These are phyloP conservation scores for Pyrenophora graminea DNA, from an alignment of 2,329 filamentous ascomycete genomes.

Conservation along the genomic window DNA sequence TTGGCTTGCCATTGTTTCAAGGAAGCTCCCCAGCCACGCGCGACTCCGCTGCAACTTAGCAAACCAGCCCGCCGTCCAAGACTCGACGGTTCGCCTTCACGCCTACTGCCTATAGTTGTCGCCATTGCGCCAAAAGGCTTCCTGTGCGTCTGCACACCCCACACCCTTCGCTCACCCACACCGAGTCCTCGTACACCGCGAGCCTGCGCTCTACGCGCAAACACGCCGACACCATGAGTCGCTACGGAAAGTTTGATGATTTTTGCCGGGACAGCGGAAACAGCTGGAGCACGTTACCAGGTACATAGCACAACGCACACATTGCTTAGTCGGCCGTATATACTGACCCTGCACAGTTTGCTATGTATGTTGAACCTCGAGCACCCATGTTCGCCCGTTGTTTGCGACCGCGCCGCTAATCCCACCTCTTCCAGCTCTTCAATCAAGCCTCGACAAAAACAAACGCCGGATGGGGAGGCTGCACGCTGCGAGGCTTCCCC, in stretches of 20 bases:
- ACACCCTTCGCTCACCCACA: background rate
- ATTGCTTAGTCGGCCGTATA: slow-evolving; percentile 13
- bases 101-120: slow-evolving; percentile 6
- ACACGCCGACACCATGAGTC: slow-evolving; percentile 35
- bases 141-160: background rate
- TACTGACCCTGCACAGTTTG: slow-evolving; percentile 48
- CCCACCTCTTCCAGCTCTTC: slow-evolving; percentile 62
- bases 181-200: slow-evolving; percentile 17
- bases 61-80: slow-evolving; percentile 19
- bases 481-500: slow-evolving; percentile 74
- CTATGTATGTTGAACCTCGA: slow-evolving; percentile 48
- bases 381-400: slow-evolving; percentile 14
- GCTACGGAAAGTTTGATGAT: slow-evolving; percentile 48
- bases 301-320: slow-evolving; percentile 26
- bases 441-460: slow-evolving; percentile 61
- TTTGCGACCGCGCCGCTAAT: slow-evolving; percentile 34
- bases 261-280: slow-evolving; percentile 57
- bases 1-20: slow-evolving; percentile 27
- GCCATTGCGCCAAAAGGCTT: slow-evolving; percentile 12
- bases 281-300: slow-evolving; percentile 46
- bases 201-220: slow-evolving; percentile 33
- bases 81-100: slow-evolving; percentile 14
- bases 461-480: slow-evolving; percentile 68
- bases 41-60: slow-evolving; percentile 24
- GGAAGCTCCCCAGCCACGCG: slow-evolving; percentile 22